These are phyloP conservation scores for Debaryomyces castellii DNA, from an alignment of 805 yeast species.

Conservation along the genomic window DNA sequence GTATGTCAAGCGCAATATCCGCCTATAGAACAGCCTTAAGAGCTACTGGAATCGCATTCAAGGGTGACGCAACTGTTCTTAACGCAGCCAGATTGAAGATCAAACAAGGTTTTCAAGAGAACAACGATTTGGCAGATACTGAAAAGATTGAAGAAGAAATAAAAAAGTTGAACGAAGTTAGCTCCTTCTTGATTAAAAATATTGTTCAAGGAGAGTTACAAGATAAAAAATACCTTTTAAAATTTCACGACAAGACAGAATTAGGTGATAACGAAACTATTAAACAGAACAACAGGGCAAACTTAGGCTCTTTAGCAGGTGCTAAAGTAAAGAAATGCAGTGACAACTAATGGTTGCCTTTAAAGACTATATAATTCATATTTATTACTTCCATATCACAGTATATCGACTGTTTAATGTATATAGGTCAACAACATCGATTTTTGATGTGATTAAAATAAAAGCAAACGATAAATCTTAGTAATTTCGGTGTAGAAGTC, in stretches of 20 bases:
- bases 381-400: neutral
- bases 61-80: constrained; percentile 48
- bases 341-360: constrained; percentile 9
- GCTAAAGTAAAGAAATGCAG: constrained; percentile 46
- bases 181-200: constrained; percentile 64
- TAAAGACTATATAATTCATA: neutral
- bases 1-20: constrained; percentile 29
- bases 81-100: constrained; percentile 61
- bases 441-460: neutral
- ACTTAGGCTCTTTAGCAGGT: constrained; percentile 49
- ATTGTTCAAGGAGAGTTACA: constrained; percentile 79
- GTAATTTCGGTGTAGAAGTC: no score
- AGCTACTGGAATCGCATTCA: constrained; percentile 64
- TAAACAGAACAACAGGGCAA: constrained; percentile 47
- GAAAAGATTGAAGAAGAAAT: constrained; percentile 41
- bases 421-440: neutral
- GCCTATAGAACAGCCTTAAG: constrained; percentile 70
- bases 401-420: neutral
- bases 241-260: constrained; percentile 80
- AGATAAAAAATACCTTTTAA: constrained; percentile 51
- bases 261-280: constrained; percentile 87
- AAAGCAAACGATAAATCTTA: neutral
- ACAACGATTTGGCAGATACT: constrained; percentile 18
- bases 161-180: constrained; percentile 63
- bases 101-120: constrained; percentile 49